These are phyloP conservation scores for Naumovozyma baii DNA, from an alignment of 805 yeast genomes.

Conservation along the genomic window DNA sequence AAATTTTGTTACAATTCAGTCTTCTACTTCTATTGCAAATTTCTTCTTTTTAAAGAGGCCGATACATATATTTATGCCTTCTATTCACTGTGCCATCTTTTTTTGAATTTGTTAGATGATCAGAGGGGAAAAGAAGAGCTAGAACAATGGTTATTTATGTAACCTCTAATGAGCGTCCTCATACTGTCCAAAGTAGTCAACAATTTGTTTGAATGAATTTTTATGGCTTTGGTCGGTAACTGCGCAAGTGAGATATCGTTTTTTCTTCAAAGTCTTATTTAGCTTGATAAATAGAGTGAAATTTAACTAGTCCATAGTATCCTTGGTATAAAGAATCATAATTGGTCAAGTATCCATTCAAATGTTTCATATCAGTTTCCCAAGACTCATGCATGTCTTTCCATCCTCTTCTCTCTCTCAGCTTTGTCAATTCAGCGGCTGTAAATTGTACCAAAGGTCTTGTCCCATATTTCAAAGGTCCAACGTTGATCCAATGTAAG, in stretches of 20 bases:
- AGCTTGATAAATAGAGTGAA: conserved; percentile 13
- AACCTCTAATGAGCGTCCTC: conserved; percentile 29
- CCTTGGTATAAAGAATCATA: conserved; percentile 65
- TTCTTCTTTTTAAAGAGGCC: conserved; percentile 9
- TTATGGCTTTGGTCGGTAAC: conserved; percentile 29
- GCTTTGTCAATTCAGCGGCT: conserved; percentile 51
- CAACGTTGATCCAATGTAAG: conserved; percentile 79
- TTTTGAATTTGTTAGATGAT: conserved; percentile 24
- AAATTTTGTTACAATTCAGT: too few species aligned
- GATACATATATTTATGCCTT: conserved; percentile 30
- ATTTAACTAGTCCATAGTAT: conserved; percentile 52
- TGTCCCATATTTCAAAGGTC: conserved; percentile 88
- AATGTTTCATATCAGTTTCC: conserved; percentile 27
- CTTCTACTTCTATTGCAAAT: too few species aligned
- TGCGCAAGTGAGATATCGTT: conserved; percentile 24
- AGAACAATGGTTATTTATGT: conserved; percentile 12
- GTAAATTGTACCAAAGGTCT: conserved; percentile 69
- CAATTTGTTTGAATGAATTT: conserved; percentile 8
- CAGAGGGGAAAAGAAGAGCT: conserved; percentile 34
- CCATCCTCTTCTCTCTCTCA: conserved; percentile 61
- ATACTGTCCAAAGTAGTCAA: conserved; percentile 24
- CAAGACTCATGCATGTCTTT: conserved; percentile 25
- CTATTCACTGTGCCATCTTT: conserved; percentile 33
- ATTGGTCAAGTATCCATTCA: conserved; percentile 62
- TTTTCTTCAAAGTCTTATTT: background rate